Conservation (phyloP, 169 alveolate genomes). For the Plasmodium ovale region DNA sequence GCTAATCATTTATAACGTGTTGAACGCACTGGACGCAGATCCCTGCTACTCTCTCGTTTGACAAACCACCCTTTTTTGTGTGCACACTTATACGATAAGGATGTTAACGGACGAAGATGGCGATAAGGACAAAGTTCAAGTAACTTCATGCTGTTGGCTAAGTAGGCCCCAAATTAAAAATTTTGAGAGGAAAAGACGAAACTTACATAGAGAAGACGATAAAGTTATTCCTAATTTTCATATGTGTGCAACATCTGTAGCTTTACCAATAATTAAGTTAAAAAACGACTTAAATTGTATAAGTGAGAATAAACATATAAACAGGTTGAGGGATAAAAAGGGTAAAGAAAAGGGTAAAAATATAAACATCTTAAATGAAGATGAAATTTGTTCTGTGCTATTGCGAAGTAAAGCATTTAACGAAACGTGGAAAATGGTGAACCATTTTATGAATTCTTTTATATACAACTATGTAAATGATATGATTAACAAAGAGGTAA, state of each 20-base stretch:
- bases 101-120: conserved; percentile 5
- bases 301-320: conserved; percentile 56
- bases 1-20: no score
- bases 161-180: conserved; percentile 13
- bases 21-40: no score
- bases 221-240: conserved; percentile 16
- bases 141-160: conserved; percentile 52
- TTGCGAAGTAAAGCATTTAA: conserved; percentile 58
- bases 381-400: conserved; percentile 38
- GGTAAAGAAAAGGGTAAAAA: neutral
- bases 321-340: conserved; percentile 29
- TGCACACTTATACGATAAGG: neutral
- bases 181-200: neutral
- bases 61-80: neutral
- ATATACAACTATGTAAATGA: conserved; percentile 46
- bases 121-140: conserved; percentile 24
- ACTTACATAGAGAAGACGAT: neutral
- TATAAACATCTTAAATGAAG: conserved; percentile 13
- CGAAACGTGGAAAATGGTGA: conserved; percentile 41
- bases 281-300: conserved; percentile 53
- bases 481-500: conserved; percentile 39
- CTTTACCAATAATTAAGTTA: conserved; percentile 42
- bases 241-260: conserved; percentile 31
- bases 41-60: no score
- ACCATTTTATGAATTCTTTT: conserved; percentile 50